Base-by-base conservation (phyloP, 2,329 filamentous ascomycete species). In the Talaromyces sp. region DNA sequence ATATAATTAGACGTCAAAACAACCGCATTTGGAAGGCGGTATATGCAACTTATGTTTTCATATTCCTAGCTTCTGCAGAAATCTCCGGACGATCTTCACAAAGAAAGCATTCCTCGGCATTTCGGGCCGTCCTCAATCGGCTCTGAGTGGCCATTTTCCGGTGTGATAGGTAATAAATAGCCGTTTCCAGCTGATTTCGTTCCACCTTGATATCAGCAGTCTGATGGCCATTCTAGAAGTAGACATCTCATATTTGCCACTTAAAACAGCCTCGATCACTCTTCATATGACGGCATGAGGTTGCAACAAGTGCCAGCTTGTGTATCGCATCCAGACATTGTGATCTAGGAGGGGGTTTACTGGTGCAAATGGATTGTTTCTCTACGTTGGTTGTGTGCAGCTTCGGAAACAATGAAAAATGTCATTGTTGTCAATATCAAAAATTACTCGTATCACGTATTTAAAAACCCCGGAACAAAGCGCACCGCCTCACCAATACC, bases 11-110 rank as follows among this genome's bases (percentile, higher is more conserved):
- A 25, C 15, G 9, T 13, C 39, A 47, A 54, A 57, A 57, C 39
- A 57, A 25, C 49, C 39, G 61, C 17, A 63, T 63, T 37, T 37
- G 39, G 61, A 56, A 56, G 39, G 37, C 50, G 15, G 56, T 59
- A 59, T 33, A 59, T 59, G 49, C 45, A 61, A 25, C n/a, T 57
- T 56, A 47, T 54, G 47, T 52, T 62, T 62, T 39, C 61, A 57
- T 47, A 19, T 56, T 39, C 50, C 37, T n/a, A 45, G 25, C 37
- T 45, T 45, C 22, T 13, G 25, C 47, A 15, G n/a, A 43, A 35
- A 54, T 54, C 35, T 52, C 35, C 19, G 43, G 43, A 33, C 27
- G 31, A 61, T 61, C 19, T 50, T 39, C 59, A n/a, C 49, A 35
- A 41, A 31, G 17, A 33, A 22, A 41, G 13, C 61, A 63, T 63